Evolutionary conservation across 169 alveolate genomes (phyloP).

Genomic region (Cryptosporidium viatorum): DNA sequence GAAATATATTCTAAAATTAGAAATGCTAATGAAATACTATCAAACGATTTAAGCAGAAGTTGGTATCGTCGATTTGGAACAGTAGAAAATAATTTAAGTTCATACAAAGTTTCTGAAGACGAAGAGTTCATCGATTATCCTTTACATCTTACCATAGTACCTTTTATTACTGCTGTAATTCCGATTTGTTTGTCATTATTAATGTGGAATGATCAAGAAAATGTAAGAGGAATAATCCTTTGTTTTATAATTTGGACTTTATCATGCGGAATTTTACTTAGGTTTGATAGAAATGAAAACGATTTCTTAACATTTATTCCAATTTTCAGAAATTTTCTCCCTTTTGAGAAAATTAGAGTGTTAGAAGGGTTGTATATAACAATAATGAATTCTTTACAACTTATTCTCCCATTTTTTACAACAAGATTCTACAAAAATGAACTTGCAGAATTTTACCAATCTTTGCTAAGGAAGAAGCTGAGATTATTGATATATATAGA

Average conservation of each 20-base stretch:
- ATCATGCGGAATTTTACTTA: constrained; percentile 39
- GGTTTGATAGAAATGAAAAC: constrained; percentile 43
- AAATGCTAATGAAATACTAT: constrained; percentile 82
- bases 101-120: constrained; percentile 32
- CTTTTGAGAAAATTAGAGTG: constrained; percentile 67
- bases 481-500: constrained; percentile 33
- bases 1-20: constrained; percentile 83
- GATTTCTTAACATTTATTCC: constrained; percentile 54
- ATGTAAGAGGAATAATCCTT: constrained; percentile 12
- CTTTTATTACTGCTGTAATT: constrained; percentile 57
- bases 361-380: constrained; percentile 65
- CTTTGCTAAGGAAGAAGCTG: constrained; percentile 46
- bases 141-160: constrained; percentile 29
- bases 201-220: constrained; percentile 69
- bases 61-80: constrained; percentile 69
- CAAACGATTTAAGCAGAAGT: constrained; percentile 49
- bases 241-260: constrained; percentile 61
- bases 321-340: constrained; percentile 58
- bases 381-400: constrained; percentile 46
- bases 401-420: constrained; percentile 27
- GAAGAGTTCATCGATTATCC: constrained; percentile 53
- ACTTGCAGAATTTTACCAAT: constrained; percentile 62
- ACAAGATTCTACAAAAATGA: constrained; percentile 25
- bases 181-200: constrained; percentile 58
- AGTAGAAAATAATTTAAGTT: constrained; percentile 36